Conservation (phyloP, 129 eudicot genomes). For the Flaveria linearis region DNA sequence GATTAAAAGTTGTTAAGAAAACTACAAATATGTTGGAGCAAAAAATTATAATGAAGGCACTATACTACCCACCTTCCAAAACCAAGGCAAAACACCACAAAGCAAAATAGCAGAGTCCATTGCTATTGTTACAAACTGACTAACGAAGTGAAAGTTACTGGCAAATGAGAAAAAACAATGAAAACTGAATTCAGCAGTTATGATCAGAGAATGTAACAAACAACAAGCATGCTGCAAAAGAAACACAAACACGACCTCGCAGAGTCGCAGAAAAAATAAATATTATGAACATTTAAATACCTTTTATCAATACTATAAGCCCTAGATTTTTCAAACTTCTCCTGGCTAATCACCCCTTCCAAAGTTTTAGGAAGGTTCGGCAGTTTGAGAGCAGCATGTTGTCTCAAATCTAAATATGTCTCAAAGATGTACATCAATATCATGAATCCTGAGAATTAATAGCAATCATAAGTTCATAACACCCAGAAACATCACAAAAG, state of each 20-base stretch:
- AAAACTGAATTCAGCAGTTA: neutral
- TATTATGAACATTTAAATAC: slow-evolving; percentile 33
- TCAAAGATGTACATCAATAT: slow-evolving; percentile 86
- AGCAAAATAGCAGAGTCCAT: slow-evolving; percentile 84
- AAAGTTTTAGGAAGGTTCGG: slow-evolving; percentile 83
- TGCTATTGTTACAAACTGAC: slow-evolving; percentile 74
- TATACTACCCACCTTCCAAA: slow-evolving; percentile 77
- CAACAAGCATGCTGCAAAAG: neutral
- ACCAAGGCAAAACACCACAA: slow-evolving; percentile 84
- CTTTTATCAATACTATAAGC: slow-evolving; percentile 96
- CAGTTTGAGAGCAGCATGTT: slow-evolving; percentile 79
- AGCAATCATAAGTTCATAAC: neutral
- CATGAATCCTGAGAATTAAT: slow-evolving; percentile 70
- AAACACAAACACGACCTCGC: no score
- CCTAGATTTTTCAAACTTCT: slow-evolving; percentile 91
- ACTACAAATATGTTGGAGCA: neutral
- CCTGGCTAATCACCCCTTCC: slow-evolving; percentile 86
- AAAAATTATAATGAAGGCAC: neutral
- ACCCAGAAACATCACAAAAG: neutral
- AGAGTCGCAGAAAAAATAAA: slow-evolving; percentile 1
- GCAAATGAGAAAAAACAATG: neutral
- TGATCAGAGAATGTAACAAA: neutral
- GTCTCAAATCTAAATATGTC: slow-evolving; percentile 87
- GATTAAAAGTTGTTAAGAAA: slow-evolving; percentile 20
- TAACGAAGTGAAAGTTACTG: slow-evolving; percentile 90